Conservation (phyloP, 371 early-diverging fungal species). For the Mortierella sp. region DNA sequence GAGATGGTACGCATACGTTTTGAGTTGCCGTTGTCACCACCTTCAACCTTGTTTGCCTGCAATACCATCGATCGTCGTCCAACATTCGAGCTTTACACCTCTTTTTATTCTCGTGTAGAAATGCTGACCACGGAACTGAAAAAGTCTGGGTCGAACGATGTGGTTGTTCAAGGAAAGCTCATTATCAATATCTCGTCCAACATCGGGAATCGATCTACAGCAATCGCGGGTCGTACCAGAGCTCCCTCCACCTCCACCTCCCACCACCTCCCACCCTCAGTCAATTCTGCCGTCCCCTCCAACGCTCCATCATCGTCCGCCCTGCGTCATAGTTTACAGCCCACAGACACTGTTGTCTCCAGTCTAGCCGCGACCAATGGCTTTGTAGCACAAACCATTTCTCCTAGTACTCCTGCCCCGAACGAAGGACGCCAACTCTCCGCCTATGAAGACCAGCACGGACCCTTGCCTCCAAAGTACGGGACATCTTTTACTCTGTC, state of each 20-base stretch:
- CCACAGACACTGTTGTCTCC: constrained; percentile 5
- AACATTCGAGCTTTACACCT: constrained; percentile 2
- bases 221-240: constrained; percentile 58
- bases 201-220: constrained; percentile 61
- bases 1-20: constrained; percentile 67
- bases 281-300: constrained; percentile 42
- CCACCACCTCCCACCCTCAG: constrained; percentile 44
- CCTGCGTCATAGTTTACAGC: constrained; percentile 31
- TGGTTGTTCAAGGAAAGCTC: constrained; percentile 86
- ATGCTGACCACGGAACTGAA: constrained; percentile 90
- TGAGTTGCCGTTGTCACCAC: too few relatives aligned
- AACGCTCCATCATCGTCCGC: constrained; percentile 35
- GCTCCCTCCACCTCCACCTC: constrained; percentile 47
- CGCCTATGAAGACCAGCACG: constrained; percentile 71
- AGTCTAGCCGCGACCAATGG: constrained; percentile 20
- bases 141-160: constrained; percentile 83
- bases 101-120: constrained; percentile 62
- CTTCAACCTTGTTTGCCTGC: too few relatives aligned
- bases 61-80: not conserved
- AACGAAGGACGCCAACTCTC: constrained; percentile 59
- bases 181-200: constrained; percentile 81
- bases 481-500: not conserved
- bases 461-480: constrained; percentile 81
- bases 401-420: constrained; percentile 30
- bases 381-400: constrained; percentile 22